Evolutionary conservation across 768 basidiomycete species (phyloP).

Genomic region (Rossbeevera mucosa): DNA sequence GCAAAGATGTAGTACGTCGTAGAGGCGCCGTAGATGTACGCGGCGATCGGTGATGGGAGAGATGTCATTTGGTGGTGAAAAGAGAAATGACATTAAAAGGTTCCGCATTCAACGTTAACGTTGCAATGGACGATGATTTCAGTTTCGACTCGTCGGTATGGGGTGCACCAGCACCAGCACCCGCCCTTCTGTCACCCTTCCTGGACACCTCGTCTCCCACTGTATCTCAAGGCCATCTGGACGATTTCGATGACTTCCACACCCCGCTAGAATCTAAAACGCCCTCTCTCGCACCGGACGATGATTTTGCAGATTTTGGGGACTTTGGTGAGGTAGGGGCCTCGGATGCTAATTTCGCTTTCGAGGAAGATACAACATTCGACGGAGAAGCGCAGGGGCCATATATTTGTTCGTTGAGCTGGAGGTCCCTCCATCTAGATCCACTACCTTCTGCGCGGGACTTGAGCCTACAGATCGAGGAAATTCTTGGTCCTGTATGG

Average conservation of each 20-base stretch:
- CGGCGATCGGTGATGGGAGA: conserved; percentile 53
- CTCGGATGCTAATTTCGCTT: conserved; percentile 36
- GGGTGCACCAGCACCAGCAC: conserved; percentile 44
- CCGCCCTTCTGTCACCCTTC: conserved; percentile 26
- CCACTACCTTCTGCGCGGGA: conserved; percentile 57
- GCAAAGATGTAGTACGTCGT: conserved; percentile 68
- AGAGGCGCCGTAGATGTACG: conserved; percentile 68
- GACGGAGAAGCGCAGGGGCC: conserved; percentile 21
- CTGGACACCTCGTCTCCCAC: conserved; percentile 27
- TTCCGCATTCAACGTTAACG: conserved; percentile 6
- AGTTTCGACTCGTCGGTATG: conserved; percentile 72
- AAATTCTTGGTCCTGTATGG: conserved; percentile 67
- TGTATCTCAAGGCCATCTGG: conserved; percentile 35
- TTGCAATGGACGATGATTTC: conserved; percentile 59
- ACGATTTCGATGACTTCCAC: conserved; percentile 52
- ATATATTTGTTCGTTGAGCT: conserved; percentile 41
- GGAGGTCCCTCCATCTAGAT: conserved; percentile 62
- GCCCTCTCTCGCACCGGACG: conserved; percentile 42
- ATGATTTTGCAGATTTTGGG: conserved; percentile 84
- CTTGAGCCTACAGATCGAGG: conserved; percentile 59
- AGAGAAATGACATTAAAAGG: conserved; percentile 46
- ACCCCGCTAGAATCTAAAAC: conserved; percentile 46
- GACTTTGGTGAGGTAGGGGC: conserved; percentile 71
- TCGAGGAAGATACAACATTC: conserved; percentile 27
- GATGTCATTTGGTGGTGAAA: conserved; percentile 52